Percentiles rank a stretch among this genome's conserved stretches.
These are phyloP conservation scores for Calonectria fujianensis DNA, from an alignment of 2,329 filamentous ascomycete species.

Conservation along the genomic window DNA sequence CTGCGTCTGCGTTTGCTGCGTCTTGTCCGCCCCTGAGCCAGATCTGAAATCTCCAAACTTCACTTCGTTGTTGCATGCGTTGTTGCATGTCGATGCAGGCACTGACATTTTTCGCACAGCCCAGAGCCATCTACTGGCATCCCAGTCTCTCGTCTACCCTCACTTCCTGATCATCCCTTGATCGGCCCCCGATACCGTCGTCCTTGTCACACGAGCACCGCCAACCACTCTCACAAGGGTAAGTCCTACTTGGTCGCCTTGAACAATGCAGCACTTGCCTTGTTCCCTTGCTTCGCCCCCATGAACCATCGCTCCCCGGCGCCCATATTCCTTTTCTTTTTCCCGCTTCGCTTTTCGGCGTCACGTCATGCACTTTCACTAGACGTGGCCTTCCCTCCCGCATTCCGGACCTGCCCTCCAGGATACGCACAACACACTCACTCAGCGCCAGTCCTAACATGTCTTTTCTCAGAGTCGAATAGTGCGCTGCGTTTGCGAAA, in stretches of 20 bases:
- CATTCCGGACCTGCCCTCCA: slow-evolving; percentile 36
- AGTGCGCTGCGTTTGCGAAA: slow-evolving; percentile 46
- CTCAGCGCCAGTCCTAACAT: slow-evolving; percentile 37
- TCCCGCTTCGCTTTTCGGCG: slow-evolving; percentile 16
- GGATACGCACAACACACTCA: slow-evolving; percentile 17
- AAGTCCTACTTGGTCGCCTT: slow-evolving; percentile 42
- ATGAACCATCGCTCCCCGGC: slow-evolving; percentile 35
- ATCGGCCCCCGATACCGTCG: slow-evolving; percentile 40
- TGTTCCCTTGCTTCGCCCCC: slow-evolving; percentile 30
- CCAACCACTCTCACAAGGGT: slow-evolving; percentile 43
- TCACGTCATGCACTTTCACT: slow-evolving; percentile 51
- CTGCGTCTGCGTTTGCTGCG: slow-evolving; percentile 35
- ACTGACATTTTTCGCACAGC: slow-evolving; percentile 47
- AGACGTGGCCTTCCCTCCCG: slow-evolving; percentile 46
- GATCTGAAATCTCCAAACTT: slow-evolving; percentile 30
- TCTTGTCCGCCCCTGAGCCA: slow-evolving; percentile 33
- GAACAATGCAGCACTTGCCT: slow-evolving; percentile 30
- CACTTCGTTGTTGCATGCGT: slow-evolving; percentile 42
- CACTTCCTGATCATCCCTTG: slow-evolving; percentile 40
- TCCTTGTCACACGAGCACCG: slow-evolving; percentile 46
- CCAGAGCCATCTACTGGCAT: slow-evolving; percentile 49
- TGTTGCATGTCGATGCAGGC: slow-evolving; percentile 46
- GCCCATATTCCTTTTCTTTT: neutral
- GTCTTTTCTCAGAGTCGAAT: slow-evolving; percentile 36
- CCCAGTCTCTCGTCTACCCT: slow-evolving; percentile 45